Base-by-base conservation (phyloP, 176 grass and related monocot species). In the Themeda triandra region DNA sequence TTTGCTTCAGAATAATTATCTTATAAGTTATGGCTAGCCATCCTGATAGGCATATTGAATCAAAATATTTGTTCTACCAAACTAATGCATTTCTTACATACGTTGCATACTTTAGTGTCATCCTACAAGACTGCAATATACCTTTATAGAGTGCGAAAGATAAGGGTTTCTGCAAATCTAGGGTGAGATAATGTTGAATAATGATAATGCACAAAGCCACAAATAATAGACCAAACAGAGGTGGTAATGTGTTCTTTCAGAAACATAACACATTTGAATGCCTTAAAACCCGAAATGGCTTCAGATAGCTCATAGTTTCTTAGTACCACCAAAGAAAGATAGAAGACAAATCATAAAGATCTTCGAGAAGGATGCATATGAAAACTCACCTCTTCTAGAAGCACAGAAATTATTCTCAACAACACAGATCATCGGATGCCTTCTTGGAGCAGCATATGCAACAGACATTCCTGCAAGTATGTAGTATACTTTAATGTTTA, bases 391-490 rank as follows among this genome's bases (percentile, higher is more conserved):
- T 92, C 96, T 94, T 92, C 79, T 99, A 46, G 96, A 96, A 84
- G 96, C 93, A 82, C 96, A 99, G 12, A 91, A 99, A 70, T 92
- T 95, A 76, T 99, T 99, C 71, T 99, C 96, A 11, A 94, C 91
- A 75, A 96, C 86, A 40, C 69, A 85, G 71, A 99, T 94, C 74
- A 88, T 93, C 12, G 87, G 87, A 80, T 96, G 93, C 74, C 93
- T 94, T 86, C 89, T 96, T 82, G 96, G 96, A 86, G 96, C 96
- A 87, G 89, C 82, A 91, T 92, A 96, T 81, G 91, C 93, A 76
- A 99, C 93, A 81, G 56, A 68, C 28, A 99, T 86, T 80, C 96
- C 96, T 99, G 86, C 39, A 89, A 45, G 33, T 59, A 72, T 56
- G 54, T 71, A 51, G 30, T 42, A 25, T 63, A 29, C 12, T 30